Evolutionary conservation across 2,329 filamentous ascomycete genomes (phyloP), one percentile per base, ranked within the genome.

Genomic region (Exophiala bonariae): DNA sequence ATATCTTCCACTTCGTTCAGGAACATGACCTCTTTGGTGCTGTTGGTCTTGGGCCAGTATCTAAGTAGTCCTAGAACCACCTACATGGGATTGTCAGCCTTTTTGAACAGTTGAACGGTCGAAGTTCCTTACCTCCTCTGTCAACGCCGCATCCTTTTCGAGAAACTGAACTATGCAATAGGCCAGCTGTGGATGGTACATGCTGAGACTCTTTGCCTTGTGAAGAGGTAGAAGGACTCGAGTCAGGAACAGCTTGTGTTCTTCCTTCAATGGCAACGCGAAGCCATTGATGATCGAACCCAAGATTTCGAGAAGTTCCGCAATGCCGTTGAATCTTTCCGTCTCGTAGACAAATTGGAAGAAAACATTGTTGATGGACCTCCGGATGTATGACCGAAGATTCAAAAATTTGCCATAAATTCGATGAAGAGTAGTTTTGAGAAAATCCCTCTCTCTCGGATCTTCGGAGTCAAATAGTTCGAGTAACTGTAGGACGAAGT

Each of bases 321-420:
- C 93, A 63, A 99, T 96, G 44, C 93, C 93, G 62, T 99, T 99
- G 75, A 99, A 97, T 49, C 93, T 82, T 70, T 99, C 93, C 3
- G 93, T 99, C 71, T 99, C 93, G 67, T 99, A 99, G 51, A 90
- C 91, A 69, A 99, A 99, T 66, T 99, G 93, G 79, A 99, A 99
- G 75, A 99, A 99, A 61, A 99, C 93, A 64, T 99, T 97, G 81
- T 99, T 99, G 79, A 99, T 99, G 47, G 93, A 99, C 61, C 93
- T 84, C 64, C 93, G 82, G 64, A 99, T 99, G 69, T 95, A 99
- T 22, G 93, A 97, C 51, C 93, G 86, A 54, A 99, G 78, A 68
- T 99, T 99, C 61, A 99, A 80, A 72, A 99, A 99, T 74, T 99
- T 99, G 63, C 93, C 93, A 66, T 99, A 99, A 66, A 99, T 99